Percentiles rank a stretch among this genome's conserved stretches.
These are phyloP conservation scores for Thinopyrum elongatum DNA, from an alignment of 176 grass and related monocot genomes.

Conservation along the genomic window DNA sequence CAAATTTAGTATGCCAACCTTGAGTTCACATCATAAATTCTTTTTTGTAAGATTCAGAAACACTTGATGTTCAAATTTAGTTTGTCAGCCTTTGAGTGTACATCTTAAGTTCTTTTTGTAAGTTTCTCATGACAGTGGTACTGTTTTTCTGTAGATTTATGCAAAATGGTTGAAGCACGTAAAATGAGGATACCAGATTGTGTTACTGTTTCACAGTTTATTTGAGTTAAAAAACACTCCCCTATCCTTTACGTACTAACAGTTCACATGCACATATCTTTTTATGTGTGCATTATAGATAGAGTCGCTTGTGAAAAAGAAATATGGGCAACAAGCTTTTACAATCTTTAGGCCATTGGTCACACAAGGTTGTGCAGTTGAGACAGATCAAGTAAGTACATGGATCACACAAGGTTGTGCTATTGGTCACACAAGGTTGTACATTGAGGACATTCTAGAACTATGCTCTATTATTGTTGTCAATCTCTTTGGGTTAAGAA, in stretches of 20 bases:
- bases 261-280: constrained; percentile 20
- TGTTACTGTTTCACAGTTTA: constrained; percentile 13
- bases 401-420: constrained; percentile 26
- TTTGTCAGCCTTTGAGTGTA: neutral
- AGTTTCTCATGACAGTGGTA: constrained; percentile 21
- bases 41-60: constrained; percentile 2
- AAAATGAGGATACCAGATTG: constrained; percentile 63
- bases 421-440: constrained; percentile 47
- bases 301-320: constrained; percentile 70
- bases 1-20: neutral
- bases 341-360: constrained; percentile 74
- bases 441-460: neutral
- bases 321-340: constrained; percentile 56
- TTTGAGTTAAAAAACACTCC: neutral
- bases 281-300: constrained; percentile 46
- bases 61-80: neutral
- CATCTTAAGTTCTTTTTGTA: constrained; percentile 6
- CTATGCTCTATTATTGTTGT: neutral
- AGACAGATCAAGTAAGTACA: constrained; percentile 70
- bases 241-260: neutral
- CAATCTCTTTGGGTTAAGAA: constrained; percentile 6
- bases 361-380: constrained; percentile 40
- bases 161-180: constrained; percentile 55
- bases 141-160: constrained; percentile 65
- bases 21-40: neutral